These are phyloP conservation scores for Colletotrichum paranaense DNA, from an alignment of 2,329 filamentous ascomycete species.

Conservation along the genomic window DNA sequence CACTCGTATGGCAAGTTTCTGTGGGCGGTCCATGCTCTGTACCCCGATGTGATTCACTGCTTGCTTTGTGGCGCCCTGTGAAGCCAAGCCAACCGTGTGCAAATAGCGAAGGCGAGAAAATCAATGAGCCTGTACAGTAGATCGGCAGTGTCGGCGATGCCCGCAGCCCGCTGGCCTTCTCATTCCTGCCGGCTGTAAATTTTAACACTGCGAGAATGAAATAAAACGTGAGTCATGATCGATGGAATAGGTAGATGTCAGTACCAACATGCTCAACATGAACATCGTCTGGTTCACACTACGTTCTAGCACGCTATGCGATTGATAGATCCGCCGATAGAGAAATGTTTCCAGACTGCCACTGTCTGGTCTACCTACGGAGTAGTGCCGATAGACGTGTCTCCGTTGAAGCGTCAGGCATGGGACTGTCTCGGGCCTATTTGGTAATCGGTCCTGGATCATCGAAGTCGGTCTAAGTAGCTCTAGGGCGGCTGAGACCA, in stretches of 20 bases:
- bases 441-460: neutral
- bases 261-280: neutral
- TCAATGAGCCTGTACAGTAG: neutral
- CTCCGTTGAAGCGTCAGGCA: neutral
- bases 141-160: slow-evolving; percentile 5
- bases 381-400: neutral
- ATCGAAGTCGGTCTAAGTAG: neutral
- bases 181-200: neutral
- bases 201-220: neutral
- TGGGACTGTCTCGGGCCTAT: neutral
- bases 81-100: neutral
- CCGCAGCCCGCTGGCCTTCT: neutral
- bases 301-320: neutral
- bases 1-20: neutral
- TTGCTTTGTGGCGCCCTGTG: neutral
- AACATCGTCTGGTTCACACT: neutral
- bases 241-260: neutral
- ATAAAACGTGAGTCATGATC: neutral
- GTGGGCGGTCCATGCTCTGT: neutral
- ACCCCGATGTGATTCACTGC: neutral
- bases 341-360: no score
- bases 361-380: no score
- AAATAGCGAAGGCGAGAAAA: neutral
- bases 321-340: neutral
- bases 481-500: neutral